phyloP scores from a whole-genome alignment of 2,329 filamentous ascomycete genomes.

The Seiridium unicorne region DNA sequence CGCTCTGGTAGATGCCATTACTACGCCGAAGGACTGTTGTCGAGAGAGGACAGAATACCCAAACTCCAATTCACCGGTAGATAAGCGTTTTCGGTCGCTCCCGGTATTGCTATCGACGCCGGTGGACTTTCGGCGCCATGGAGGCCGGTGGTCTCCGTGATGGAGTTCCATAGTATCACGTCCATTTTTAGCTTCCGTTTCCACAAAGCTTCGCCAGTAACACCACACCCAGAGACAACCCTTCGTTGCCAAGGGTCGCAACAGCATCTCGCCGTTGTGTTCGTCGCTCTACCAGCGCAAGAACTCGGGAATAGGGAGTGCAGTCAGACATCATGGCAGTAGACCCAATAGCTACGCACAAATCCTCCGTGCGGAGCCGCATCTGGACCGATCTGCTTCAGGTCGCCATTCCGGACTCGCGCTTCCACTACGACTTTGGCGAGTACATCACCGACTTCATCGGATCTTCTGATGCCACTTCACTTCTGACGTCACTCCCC shows the following conservation, averaged over 20 bases:
- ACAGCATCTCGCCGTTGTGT: too few relatives aligned
- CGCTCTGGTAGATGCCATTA: too few relatives aligned
- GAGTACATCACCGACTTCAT: constrained; percentile 41
- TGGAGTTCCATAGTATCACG: not conserved
- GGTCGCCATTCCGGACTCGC: constrained; percentile 39
- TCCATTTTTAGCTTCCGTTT: not conserved
- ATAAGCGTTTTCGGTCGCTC: not conserved
- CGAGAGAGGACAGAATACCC: too few relatives aligned
- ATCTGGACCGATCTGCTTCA: constrained; percentile 34
- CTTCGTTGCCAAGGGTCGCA: too few relatives aligned
- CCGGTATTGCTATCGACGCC: not conserved
- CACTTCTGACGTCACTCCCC: constrained; percentile 26
- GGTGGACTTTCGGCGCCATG: not conserved
- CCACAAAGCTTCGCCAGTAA: not conserved
- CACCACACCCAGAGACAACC: too few relatives aligned
- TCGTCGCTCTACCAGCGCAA: too few relatives aligned
- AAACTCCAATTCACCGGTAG: too few relatives aligned
- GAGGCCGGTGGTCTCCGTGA: constrained; percentile 1
- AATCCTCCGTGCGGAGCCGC: constrained; percentile 14
- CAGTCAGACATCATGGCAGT: not conserved
- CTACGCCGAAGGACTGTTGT: too few relatives aligned
- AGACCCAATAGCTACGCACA: constrained; percentile 10
- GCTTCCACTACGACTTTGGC: constrained; percentile 40
- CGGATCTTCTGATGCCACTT: constrained; percentile 30
- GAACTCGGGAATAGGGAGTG: not conserved